These are phyloP conservation scores for Boletus bicolor DNA, from an alignment of 768 basidiomycete genomes.

Conservation along the genomic window DNA sequence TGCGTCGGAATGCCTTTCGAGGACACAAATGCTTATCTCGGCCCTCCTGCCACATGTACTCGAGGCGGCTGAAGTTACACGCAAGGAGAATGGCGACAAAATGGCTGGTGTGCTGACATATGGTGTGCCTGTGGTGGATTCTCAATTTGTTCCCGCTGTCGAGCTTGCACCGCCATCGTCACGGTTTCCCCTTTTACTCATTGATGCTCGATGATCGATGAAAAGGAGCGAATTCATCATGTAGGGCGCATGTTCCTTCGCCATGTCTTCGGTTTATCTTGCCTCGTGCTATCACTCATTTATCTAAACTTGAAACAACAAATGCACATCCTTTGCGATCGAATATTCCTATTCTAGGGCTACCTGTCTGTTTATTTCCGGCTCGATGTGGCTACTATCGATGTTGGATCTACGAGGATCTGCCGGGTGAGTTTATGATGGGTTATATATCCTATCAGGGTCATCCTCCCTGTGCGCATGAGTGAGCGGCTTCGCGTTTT, in stretches of 20 bases:
- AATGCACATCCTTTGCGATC: constrained; percentile 15
- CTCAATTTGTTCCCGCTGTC: constrained; percentile 55
- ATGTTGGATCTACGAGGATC: constrained; percentile 18
- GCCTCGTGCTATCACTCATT: constrained; percentile 25
- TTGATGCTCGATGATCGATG: constrained; percentile 39
- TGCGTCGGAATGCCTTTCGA: constrained; percentile 45
- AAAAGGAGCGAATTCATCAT: constrained; percentile 13
- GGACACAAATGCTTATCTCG: constrained; percentile 61
- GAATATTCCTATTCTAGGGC: constrained; percentile 14
- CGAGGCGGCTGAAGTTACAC: constrained; percentile 15
- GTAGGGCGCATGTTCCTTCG: constrained; percentile 16
- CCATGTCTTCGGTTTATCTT: constrained; percentile 14
- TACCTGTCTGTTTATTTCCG: constrained; percentile 8
- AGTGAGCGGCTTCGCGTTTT: constrained; percentile 3
- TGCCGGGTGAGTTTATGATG: constrained; percentile 9
- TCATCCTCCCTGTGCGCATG: constrained; percentile 1
- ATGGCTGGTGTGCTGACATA: constrained; percentile 46
- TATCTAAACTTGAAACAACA: constrained; percentile 29
- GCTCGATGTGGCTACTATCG: background rate
- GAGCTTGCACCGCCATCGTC: constrained; percentile 68
- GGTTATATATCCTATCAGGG: constrained; percentile 29
- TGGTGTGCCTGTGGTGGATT: constrained; percentile 51
- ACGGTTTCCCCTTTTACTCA: constrained; percentile 71
- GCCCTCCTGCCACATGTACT: constrained; percentile 46
- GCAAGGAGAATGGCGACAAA: constrained; percentile 35